Base-by-base conservation (phyloP, 176 grass and related monocot species). In the Oryza meridionalis region DNA sequence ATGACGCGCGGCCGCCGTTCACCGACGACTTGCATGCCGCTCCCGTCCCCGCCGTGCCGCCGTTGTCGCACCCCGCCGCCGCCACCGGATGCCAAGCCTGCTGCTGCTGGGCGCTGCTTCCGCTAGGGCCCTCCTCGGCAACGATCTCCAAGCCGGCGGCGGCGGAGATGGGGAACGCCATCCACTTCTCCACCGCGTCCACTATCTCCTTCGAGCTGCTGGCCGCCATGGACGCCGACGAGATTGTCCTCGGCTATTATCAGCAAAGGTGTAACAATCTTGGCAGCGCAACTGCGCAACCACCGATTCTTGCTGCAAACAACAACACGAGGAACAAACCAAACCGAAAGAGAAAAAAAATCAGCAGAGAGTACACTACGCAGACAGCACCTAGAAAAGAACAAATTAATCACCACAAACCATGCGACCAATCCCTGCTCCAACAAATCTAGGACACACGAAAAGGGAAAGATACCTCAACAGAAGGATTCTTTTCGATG, bases 141-240 rank as follows among this genome's bases (percentile, higher is more conserved):
- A 85, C 43, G 65, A 89, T 89, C 87, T 89, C 88, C 70, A 76
- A 9, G 77, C 26, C 69, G 5, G 32, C 46, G 26, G 67, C 17
- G 71, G 40, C 3, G 32, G 32, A 33, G 32, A 77, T 65, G 24
- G 77, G 78, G 72, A 81, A 90, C 72, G 83, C 72, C 83, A 81
- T 85, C 87, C 87, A 89, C 50, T 81, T 79, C 49, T 80, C 76
- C 76, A 69, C 70, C 40, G 35, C 32, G 29, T 85, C 77, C 4
- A 15, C 43, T 2, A 45, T 65, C 7, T 89, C 71, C 9, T 27
- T 71, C 17, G 78, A 86, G 63, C 25, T 73, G 63, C 25, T 73
- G 68, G 66, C 67, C 55, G 53, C 77, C 88, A 85, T 89, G 86
- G 75, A 51, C 35, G 25, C 32, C 21, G 78, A 16, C 9, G 14